Percentiles rank a stretch among this genome's conserved stretches.
Conservation (phyloP, 2,329 filamentous ascomycete genomes). For the Didymellaceae sp. region DNA sequence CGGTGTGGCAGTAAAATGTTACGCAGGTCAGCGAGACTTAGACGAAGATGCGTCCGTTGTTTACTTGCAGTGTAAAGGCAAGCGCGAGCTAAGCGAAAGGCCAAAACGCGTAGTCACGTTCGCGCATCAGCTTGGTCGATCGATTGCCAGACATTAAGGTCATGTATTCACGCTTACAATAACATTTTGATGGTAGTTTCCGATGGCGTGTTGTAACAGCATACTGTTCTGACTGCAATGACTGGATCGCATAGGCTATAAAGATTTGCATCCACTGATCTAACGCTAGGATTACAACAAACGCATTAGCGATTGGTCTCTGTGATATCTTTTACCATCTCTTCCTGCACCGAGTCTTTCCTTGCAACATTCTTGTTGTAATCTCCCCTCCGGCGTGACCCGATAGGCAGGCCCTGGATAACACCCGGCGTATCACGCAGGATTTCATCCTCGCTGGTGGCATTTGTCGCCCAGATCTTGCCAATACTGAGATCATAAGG, state of each 20-base stretch:
- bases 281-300: not conserved
- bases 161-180: not conserved
- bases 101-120: slow-evolving; percentile 29
- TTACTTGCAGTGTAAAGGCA: slow-evolving; percentile 16
- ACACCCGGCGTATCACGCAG: slow-evolving; percentile 34
- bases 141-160: too few relatives aligned
- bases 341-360: slow-evolving; percentile 21
- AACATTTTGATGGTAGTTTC: too few relatives aligned
- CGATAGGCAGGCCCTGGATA: slow-evolving; percentile 34
- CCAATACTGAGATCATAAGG: slow-evolving; percentile 88
- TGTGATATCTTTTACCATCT: slow-evolving; percentile 14
- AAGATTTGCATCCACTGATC: not conserved
- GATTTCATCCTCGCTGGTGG: slow-evolving; percentile 48
- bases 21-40: not conserved
- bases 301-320: slow-evolving; percentile 21
- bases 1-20: not conserved
- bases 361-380: slow-evolving; percentile 27
- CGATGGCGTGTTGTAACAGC: too few relatives aligned
- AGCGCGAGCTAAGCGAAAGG: slow-evolving; percentile 27
- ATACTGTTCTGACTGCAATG: too few relatives aligned
- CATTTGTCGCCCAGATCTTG: slow-evolving; percentile 89
- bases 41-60: slow-evolving; percentile 11
- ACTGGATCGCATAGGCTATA: not conserved
- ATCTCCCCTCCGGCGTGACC: slow-evolving; percentile 23
- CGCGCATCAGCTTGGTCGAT: too few relatives aligned